Evolutionary conservation across 305 asterid genomes (phyloP), one percentile per base, ranked within the genome.

Genomic region (Plantago coronopus): DNA sequence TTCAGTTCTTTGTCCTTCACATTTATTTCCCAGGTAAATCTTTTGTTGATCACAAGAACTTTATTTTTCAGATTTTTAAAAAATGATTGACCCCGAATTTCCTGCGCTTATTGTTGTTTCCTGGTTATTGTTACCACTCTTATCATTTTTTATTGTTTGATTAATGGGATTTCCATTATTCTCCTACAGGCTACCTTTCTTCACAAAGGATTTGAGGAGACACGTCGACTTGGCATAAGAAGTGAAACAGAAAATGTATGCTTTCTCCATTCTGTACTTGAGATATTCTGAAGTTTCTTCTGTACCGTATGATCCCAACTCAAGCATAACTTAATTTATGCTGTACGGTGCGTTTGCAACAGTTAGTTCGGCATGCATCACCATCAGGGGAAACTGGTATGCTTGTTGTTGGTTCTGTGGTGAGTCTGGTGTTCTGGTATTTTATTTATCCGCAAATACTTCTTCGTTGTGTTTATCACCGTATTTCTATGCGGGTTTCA

Each of bases 201-300:
- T 69, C 97, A 94, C 80, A 89, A 94, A 76, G 99, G 99, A 60
- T 94, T 82, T 79, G 99, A 94, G 65, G 99, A 94, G 83, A 89
- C 83, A 55, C 96, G 97, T 18, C 80, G 99, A 68, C 99, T 89
- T 79, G 99, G 99, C 61, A 89, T 94, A 69, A 80, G 82, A 65
- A 76, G 79, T 56, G 95, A 81, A 72, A 87, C 97, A 25, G 99
- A 94, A 66, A 93, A 85, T 97, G 99, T 87, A 63, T 65, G 25
- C 53, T 25, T 72, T 38, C 55, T 57, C 47, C 66, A 48, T 63
- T 68, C 9, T 49, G 54, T 47, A 20, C 4, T 51, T 3, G 0
- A 1, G 16, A 34, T 0, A 3, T 22, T 1, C n/a, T 37, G 37
- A 37, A 57, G 20, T 60, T 62, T 59, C 62, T 43, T 53, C 23